Evolutionary conservation across 768 basidiomycete species (phyloP).

Genomic region (Xerocomus brunneocitrinus): DNA sequence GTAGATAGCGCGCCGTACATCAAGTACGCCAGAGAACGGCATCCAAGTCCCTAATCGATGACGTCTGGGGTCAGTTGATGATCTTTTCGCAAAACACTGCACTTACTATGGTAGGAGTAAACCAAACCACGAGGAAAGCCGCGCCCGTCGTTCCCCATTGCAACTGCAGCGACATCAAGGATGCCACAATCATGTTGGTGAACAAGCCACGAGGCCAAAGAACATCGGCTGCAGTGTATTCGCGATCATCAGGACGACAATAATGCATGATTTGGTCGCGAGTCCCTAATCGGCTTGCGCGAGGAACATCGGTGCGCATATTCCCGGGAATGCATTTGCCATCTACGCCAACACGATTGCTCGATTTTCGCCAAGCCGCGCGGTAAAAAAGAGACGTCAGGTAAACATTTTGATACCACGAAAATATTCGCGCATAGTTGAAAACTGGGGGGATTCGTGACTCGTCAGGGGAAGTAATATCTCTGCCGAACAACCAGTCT

Average conservation of each 20-base stretch:
- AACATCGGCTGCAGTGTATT: background rate
- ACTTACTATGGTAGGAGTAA: constrained; percentile 27
- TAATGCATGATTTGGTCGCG: constrained; percentile 18
- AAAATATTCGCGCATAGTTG: constrained; percentile 21
- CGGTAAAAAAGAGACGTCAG: constrained; percentile 13
- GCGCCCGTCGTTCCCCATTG: constrained; percentile 33
- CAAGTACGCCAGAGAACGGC: constrained; percentile 32
- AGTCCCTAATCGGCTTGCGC: constrained; percentile 16
- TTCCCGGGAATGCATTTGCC: background rate
- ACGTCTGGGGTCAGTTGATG: background rate
- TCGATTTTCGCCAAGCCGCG: constrained; percentile 8
- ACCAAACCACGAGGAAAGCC: constrained; percentile 26
- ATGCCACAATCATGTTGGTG: constrained; percentile 29
- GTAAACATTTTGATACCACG: constrained; percentile 20
- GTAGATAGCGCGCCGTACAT: constrained; percentile 29
- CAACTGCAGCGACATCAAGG: constrained; percentile 24
- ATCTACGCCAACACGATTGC: background rate
- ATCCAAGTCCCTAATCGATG: constrained; percentile 27
- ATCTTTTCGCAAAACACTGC: background rate
- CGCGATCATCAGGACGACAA: constrained; percentile 10
- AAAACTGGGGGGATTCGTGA: constrained; percentile 20
- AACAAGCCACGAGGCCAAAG: constrained; percentile 24
- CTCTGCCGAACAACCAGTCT: background rate
- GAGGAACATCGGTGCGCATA: constrained; percentile 1
- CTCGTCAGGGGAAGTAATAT: constrained; percentile 21